Evolutionary conservation across 2,329 filamentous ascomycete genomes (phyloP), one percentile per base, ranked within the genome.

Genomic region (Ascochyta rabiei): DNA sequence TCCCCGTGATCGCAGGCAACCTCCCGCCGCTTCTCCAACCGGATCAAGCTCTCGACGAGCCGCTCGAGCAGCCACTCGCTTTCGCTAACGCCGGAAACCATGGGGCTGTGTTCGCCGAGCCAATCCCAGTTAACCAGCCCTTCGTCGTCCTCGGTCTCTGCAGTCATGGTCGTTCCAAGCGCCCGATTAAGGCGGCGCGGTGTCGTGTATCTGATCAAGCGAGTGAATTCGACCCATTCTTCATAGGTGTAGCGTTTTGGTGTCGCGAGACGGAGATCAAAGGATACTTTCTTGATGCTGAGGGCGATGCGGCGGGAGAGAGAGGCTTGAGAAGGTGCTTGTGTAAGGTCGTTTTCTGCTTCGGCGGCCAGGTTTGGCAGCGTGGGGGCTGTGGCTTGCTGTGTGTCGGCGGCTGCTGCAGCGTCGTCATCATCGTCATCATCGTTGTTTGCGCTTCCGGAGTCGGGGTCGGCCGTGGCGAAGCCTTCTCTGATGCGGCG

Each of bases 191-290:
- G 38, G 0, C 58, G 61, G 9, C 53, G 47, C 2, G 57, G 61
- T 4, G 60, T 65, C 1, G 78, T 78, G 60, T 87, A 86, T 2
- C 83, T 79, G 33, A 96, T 89, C 28, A 96, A 80, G 19, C 85
- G 84, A 7, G 93, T 87, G 64, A 91, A 95, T 78, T 90, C 90
- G 0, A 89, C 89, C 93, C 92, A 96, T 70, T 96, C 89, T 62
- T 92, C 86, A 60, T 92, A 97, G 0, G 79, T 81, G 71, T 96
- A 97, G 48, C 81, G 82, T 50, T 86, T 86, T 0, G 82, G 80
- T 2, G 84, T 81, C 4, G 80, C 74, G 39, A 79, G 73, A 16
- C 84, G 82, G 30, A 89, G 77, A 67, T 95, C 85, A 42, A 83
- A 78, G 1, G 86, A 85, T 1, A 90, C 84, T 23, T 79, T 80